A percentile compares a stretch with the other conserved stretches of the same genome.
These are phyloP conservation scores for Hyphodiscus hymeniophilus DNA, from an alignment of 495 filamentous ascomycete genomes.

Conservation along the genomic window DNA sequence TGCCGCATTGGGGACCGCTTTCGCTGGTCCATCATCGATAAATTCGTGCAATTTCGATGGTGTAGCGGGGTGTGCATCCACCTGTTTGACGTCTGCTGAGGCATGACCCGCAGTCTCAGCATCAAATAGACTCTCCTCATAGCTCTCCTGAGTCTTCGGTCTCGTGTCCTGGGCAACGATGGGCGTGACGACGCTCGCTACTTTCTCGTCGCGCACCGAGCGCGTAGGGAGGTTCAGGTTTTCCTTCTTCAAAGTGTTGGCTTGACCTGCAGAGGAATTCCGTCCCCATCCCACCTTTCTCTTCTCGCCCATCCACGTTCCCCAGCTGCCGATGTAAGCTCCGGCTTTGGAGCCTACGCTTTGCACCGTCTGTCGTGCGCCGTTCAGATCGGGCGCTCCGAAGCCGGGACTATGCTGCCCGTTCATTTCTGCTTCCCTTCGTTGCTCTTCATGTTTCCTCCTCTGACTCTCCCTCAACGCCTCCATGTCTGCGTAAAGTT, in stretches of 20 bases:
- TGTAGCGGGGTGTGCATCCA: background rate
- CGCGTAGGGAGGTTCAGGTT: slow-evolving; percentile 8
- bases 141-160: slow-evolving; percentile 30
- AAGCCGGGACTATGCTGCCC: slow-evolving; percentile 15
- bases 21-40: slow-evolving; percentile 5
- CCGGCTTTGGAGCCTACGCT: slow-evolving; percentile 67
- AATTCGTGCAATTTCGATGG: slow-evolving; percentile 5
- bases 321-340: slow-evolving; percentile 90
- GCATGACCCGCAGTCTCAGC: slow-evolving; percentile 17
- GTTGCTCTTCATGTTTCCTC: slow-evolving; percentile 51
- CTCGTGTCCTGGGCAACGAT: slow-evolving; percentile 2
- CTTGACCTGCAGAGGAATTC: slow-evolving; percentile 15
- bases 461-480: slow-evolving; percentile 73
- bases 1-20: slow-evolving; percentile 2
- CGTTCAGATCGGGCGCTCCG: slow-evolving; percentile 47
- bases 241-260: slow-evolving; percentile 21
- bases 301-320: slow-evolving; percentile 90
- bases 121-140: slow-evolving; percentile 33
- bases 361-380: slow-evolving; percentile 59
- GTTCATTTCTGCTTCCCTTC: slow-evolving; percentile 24
- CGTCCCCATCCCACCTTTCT: slow-evolving; percentile 53
- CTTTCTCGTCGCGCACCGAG: slow-evolving; percentile 18
- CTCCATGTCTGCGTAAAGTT: slow-evolving; percentile 84
- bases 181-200: background rate
- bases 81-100: background rate